Conservation (phyloP, 1,284 basidiomycete genomes). For the Apiotrichum siamense region DNA sequence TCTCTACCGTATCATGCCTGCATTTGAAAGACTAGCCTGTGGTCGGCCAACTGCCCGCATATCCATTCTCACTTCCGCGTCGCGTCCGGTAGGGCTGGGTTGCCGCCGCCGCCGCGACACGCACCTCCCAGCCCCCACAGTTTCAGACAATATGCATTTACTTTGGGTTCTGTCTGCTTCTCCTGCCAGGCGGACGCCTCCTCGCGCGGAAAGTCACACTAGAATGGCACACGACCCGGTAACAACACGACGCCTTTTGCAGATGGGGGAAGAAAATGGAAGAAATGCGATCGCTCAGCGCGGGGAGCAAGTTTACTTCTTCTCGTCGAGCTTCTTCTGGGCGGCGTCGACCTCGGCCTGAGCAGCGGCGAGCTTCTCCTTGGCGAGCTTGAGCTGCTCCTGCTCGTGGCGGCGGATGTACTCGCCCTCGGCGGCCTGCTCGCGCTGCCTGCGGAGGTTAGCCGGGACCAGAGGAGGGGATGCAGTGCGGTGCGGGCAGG, state of each 20-base stretch:
- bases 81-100: too few species aligned
- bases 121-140: too few species aligned
- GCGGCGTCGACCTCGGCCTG: constrained; percentile 29
- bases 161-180: background rate
- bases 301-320: background rate
- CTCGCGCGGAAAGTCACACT: too few species aligned
- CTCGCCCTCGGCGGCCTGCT: constrained; percentile 44
- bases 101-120: too few species aligned
- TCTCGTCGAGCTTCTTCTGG: constrained; percentile 3
- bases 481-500: too few species aligned
- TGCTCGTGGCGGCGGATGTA: constrained; percentile 38
- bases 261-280: too few species aligned
- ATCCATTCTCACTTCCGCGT: too few species aligned
- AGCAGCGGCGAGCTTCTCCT: constrained; percentile 28
- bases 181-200: background rate
- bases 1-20: background rate
- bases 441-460: constrained; percentile 28
- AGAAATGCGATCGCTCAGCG: too few species aligned
- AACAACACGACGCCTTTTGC: background rate
- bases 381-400: constrained; percentile 29
- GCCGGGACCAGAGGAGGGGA: background rate
- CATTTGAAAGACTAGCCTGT: too few species aligned
- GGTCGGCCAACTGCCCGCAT: too few species aligned
- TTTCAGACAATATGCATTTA: background rate
- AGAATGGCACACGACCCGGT: too few species aligned